These are phyloP conservation scores for Talaromyces sp. DNA, from an alignment of 2,329 filamentous ascomycete genomes.

Conservation along the genomic window DNA sequence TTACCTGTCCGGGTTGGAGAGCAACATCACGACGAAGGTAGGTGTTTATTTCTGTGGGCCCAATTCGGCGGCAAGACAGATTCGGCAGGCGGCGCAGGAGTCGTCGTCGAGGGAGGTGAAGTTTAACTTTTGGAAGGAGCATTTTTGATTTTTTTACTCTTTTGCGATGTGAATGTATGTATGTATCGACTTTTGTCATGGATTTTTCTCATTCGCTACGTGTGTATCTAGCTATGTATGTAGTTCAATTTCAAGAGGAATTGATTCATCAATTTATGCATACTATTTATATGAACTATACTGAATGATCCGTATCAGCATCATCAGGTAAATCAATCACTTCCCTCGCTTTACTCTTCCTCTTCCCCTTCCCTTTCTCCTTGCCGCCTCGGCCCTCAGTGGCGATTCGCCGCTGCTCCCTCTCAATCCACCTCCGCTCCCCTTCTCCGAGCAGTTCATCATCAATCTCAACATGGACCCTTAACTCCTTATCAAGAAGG, in stretches of 20 bases:
- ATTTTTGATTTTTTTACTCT: conserved; percentile 39
- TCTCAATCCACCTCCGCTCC: conserved; percentile 24
- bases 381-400: not conserved
- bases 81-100: conserved; percentile 74
- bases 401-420: not conserved
- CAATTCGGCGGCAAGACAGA: conserved; percentile 74
- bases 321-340: conserved; percentile 34
- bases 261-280: conserved; percentile 16
- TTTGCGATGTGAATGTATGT: not conserved
- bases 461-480: conserved; percentile 57
- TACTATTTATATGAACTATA: conserved; percentile 3
- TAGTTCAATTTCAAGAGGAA: conserved; percentile 6
- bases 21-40: conserved; percentile 74
- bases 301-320: conserved; percentile 22
- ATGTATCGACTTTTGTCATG: not conserved
- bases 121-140: conserved; percentile 99
- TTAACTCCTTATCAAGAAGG: conserved; percentile 61
- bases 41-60: conserved; percentile 98
- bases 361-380: not conserved
- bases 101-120: conserved; percentile 75
- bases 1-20: conserved; percentile 78
- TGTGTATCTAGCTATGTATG: not conserved
- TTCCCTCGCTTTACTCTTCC: not conserved
- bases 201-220: not conserved
- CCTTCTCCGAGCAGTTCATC: conserved; percentile 38